Evolutionary conservation across 306 rosid species (phyloP).

Genomic region (Cicer chorassanicum): DNA sequence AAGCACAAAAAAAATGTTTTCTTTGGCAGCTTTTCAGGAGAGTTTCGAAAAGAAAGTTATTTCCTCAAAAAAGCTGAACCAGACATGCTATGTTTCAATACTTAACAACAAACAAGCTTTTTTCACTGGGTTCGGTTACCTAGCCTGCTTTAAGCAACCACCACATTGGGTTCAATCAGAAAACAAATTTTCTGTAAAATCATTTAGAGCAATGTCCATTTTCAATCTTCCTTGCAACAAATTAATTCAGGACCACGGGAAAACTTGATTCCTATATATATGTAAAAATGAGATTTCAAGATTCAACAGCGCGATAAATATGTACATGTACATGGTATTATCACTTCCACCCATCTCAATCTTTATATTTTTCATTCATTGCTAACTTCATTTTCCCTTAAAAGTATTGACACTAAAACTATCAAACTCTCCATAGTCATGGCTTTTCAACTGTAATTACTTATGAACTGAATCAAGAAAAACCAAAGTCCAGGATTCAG

Average conservation of each 20-base stretch:
- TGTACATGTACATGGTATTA: neutral
- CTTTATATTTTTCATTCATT: slow-evolving; percentile 1
- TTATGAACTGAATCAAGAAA: slow-evolving; percentile 5
- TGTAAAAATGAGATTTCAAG: neutral
- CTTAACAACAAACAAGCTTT: neutral
- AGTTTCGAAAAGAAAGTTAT: neutral
- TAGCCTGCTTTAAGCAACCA: slow-evolving; percentile 22
- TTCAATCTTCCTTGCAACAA: slow-evolving; percentile 18
- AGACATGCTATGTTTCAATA: slow-evolving; percentile 19
- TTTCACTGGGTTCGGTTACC: neutral
- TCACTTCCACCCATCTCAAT: neutral
- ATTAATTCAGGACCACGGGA: neutral
- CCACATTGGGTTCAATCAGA: slow-evolving; percentile 14
- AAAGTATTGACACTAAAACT: neutral
- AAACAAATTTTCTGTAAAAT: neutral
- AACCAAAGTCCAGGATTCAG: neutral
- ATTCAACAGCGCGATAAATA: slow-evolving; percentile 8
- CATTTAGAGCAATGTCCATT: slow-evolving; percentile 16
- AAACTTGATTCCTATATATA: slow-evolving; percentile 1
- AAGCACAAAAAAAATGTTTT: neutral
- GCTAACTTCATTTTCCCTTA: neutral
- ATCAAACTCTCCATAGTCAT: neutral
- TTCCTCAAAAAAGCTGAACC: slow-evolving; percentile 5
- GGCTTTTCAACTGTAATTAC: neutral
- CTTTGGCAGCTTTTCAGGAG: neutral